phyloP scores from a whole-genome alignment of 345 rosid genomes.

The Brassica juncea region DNA sequence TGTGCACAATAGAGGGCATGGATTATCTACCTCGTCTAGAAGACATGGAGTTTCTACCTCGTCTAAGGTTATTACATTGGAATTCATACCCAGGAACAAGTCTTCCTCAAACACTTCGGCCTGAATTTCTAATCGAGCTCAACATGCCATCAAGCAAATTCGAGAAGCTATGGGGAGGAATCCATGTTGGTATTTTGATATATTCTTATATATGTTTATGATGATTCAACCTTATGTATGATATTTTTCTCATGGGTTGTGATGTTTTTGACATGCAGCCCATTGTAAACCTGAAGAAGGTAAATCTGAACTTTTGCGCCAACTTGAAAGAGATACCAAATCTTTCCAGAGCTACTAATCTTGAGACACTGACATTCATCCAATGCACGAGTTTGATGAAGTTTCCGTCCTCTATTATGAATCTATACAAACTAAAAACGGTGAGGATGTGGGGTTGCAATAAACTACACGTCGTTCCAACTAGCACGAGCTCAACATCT shows the following conservation, averaged over 20 bases:
- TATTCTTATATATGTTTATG: neutral
- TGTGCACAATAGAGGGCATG: neutral
- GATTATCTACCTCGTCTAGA: neutral
- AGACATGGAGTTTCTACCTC: constrained; percentile 2
- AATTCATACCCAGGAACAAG: neutral
- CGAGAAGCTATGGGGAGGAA: neutral
- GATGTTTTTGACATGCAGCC: neutral
- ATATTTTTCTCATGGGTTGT: neutral
- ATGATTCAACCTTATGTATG: neutral
- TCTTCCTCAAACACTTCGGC: neutral
- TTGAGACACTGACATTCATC: neutral
- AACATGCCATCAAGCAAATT: neutral
- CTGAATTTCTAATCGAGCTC: neutral
- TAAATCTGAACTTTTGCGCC: neutral
- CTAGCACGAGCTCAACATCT: neutral
- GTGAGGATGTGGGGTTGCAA: neutral
- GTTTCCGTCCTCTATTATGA: neutral
- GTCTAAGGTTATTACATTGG: neutral
- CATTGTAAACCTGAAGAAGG: neutral
- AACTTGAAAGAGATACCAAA: neutral
- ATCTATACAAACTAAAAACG: neutral
- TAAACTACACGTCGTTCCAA: neutral
- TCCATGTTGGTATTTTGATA: neutral
- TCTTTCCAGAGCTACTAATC: neutral
- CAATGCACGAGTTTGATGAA: neutral